A percentile compares a stretch with the other conserved stretches of the same genome.
Evolutionary conservation across 2,329 filamentous ascomycete genomes (phyloP).

Genomic region (Immersiporthe knoxdaviesiana): DNA sequence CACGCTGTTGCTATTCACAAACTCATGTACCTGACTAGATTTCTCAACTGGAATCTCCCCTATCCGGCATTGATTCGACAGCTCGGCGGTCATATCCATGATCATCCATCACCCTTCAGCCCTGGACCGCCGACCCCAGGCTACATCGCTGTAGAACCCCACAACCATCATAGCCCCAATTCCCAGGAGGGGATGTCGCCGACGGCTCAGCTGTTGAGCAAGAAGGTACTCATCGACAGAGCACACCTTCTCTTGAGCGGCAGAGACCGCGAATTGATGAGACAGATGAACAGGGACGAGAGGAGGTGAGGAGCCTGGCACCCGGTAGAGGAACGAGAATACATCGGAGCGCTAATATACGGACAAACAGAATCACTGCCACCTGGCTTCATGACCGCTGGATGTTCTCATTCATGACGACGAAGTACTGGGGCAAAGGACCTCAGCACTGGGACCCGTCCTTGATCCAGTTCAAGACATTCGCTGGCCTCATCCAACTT

Average conservation of each 20-base stretch:
- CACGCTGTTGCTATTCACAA: too few species aligned
- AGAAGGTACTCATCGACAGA: constrained; percentile 9
- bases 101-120: constrained; percentile 5
- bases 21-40: neutral
- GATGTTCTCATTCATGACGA: constrained; percentile 34
- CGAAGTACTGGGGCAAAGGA: constrained; percentile 35
- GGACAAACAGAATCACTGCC: constrained; percentile 11
- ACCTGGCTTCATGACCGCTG: constrained; percentile 35
- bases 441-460: constrained; percentile 29
- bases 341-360: neutral
- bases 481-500: constrained; percentile 23
- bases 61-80: constrained; percentile 4
- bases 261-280: constrained; percentile 3
- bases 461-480: constrained; percentile 2
- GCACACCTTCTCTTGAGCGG: constrained; percentile 7
- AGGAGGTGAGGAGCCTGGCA: neutral
- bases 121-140: constrained; percentile 6
- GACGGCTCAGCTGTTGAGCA: constrained; percentile 1
- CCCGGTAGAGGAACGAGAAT: too few species aligned
- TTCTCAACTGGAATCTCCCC: constrained; percentile 1
- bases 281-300: constrained; percentile 13
- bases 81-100: neutral
- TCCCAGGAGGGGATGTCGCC: neutral
- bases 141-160: neutral
- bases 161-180: neutral